Percentiles rank a stretch among this genome's conserved stretches.
Evolutionary conservation across 192 early-diverging fungal species (phyloP).

Genomic region (Coemansia guatemalensis): DNA sequence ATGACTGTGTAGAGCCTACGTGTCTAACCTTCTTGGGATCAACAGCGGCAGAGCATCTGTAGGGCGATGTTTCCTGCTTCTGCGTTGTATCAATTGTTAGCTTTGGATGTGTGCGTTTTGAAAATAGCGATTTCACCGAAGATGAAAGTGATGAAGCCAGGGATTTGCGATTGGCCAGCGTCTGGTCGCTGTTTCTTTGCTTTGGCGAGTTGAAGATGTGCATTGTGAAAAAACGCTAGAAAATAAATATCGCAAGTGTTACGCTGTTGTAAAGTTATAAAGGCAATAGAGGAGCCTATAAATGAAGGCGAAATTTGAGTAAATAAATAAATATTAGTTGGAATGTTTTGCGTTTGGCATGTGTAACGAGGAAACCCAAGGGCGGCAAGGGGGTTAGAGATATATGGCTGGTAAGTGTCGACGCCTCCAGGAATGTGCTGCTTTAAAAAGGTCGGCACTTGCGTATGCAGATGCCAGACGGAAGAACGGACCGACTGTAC

Average conservation of each 20-base stretch:
- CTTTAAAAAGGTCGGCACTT: constrained; percentile 1
- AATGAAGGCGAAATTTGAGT: too few species aligned
- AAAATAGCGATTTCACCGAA: constrained; percentile 45
- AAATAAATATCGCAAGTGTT: not conserved
- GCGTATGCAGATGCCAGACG: not conserved
- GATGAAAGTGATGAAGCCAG: constrained; percentile 20
- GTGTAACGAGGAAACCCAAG: constrained; percentile 10
- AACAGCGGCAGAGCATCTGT: constrained; percentile 2
- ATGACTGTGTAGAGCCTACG: not conserved
- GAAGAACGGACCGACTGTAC: not conserved
- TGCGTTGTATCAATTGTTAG: not conserved
- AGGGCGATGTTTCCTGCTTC: not conserved
- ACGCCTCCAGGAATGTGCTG: constrained; percentile 5
- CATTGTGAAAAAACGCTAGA: constrained; percentile 9
- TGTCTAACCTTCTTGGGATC: constrained; percentile 1
- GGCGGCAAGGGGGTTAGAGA: not conserved
- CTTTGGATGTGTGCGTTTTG: constrained; percentile 9
- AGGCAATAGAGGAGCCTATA: not conserved
- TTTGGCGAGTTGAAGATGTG: constrained; percentile 25
- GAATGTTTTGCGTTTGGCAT: not conserved
- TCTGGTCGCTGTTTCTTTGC: constrained; percentile 15
- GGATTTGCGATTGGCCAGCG: constrained; percentile 23
- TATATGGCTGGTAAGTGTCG: constrained; percentile 1
- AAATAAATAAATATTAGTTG: not conserved
- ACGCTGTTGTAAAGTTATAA: constrained; percentile 4